Conservation (phyloP, 164 flowering plant genomes). For the Vitis rotundifolia region DNA sequence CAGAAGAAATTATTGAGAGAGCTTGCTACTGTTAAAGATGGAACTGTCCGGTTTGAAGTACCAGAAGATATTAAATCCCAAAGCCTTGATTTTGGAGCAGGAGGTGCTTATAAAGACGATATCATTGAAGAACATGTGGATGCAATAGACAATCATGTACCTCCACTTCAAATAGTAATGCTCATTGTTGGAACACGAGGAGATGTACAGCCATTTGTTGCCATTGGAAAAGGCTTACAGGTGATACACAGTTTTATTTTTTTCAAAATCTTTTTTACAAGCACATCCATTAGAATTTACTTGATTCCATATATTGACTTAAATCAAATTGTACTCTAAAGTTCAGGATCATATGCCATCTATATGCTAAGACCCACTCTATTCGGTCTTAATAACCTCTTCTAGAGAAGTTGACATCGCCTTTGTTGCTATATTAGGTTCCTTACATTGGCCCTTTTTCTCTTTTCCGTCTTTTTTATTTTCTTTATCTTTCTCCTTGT, state of each 20-base stretch:
- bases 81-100: slow-evolving; percentile 34
- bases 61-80: slow-evolving; percentile 39
- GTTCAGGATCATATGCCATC: background rate
- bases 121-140: slow-evolving; percentile 17
- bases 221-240: slow-evolving; percentile 64
- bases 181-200: slow-evolving; percentile 72
- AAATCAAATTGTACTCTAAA: no score
- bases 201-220: slow-evolving; percentile 68
- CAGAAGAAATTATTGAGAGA: slow-evolving; percentile 45
- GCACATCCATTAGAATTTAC: background rate
- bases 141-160: slow-evolving; percentile 21
- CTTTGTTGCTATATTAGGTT: no score
- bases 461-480: no score
- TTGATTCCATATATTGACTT: background rate
- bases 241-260: slow-evolving; percentile 18
- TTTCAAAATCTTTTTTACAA: background rate
- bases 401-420: no score
- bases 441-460: no score
- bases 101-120: slow-evolving; percentile 21
- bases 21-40: slow-evolving; percentile 36
- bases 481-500: no score
- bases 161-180: slow-evolving; percentile 59
- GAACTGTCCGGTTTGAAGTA: slow-evolving; percentile 52
- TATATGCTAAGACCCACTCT: no score
- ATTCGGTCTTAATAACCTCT: no score